Evolutionary conservation across 257 asterid genomes (phyloP), one percentile per base, ranked within the genome.

Genomic region (Pogostemon cablin): DNA sequence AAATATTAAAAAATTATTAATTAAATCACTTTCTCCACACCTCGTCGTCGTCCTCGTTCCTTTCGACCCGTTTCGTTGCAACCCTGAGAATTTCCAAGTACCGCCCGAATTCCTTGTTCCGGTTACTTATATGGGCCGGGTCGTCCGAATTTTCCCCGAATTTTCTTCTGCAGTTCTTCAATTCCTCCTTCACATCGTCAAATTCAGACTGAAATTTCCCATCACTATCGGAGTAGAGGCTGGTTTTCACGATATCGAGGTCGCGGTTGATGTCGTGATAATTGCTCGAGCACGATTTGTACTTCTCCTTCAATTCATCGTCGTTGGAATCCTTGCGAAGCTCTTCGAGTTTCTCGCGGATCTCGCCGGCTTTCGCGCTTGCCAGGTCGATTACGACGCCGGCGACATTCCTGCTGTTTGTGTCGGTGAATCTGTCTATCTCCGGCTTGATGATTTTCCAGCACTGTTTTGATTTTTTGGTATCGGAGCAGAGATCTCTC

Each of bases 241-340:
- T 25, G 32, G 32, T 25, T 25, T 41, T 64, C 4, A 59, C 78
- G 32, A 6, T 10, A 0, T 9, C 40, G n/a, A 82, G 78, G 69
- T 72, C 66, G 37, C 55, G 66, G 47, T 49, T 9, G 4, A 68
- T 81, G 4, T 80, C 67, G n/a, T 65, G 55, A 72, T 77, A 80
- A 43, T 75, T 83, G 55, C 64, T 60, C 0, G 80, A 66, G 48
- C 87, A 83, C 2, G 72, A 60, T 4, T 1, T 4, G 47, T 77
- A 80, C 59, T 72, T 72, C 8, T 25, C 6, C 59, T 60, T 80
- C 73, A 72, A 32, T 1, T 4, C 11, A 1, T 59, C 56, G 47
- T 75, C 54, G 5, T 4, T 11, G 1, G 72, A 72, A 12, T 72
- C 72, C 3, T 37, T 4, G 66, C 32, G 6, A 10, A 46, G 64